A percentile compares a stretch with the other conserved stretches of the same genome.
Conservation (phyloP, 495 filamentous ascomycete species). For the Daldinia concentrica region DNA sequence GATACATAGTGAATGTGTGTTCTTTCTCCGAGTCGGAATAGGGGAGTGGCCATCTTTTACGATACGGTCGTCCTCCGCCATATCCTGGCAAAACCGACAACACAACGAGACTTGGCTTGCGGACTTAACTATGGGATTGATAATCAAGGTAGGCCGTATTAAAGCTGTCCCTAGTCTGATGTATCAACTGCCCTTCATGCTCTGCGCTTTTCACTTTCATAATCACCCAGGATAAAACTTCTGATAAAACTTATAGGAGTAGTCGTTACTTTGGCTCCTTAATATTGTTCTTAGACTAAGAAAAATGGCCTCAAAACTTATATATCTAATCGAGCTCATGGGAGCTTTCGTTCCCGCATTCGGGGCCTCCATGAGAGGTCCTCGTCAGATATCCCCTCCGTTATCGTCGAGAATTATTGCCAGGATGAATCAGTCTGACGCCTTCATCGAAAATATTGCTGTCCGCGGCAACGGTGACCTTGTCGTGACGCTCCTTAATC, state of each 20-base stretch:
- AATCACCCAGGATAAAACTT: neutral
- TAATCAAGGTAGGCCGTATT: neutral
- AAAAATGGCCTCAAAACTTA: neutral
- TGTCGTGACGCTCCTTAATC: slow-evolving; percentile 42
- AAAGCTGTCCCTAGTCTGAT: neutral
- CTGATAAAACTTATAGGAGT: neutral
- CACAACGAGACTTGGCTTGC: neutral
- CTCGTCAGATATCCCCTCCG: neutral
- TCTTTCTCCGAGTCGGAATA: no score
- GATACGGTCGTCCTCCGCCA: neutral
- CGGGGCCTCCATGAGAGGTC: neutral
- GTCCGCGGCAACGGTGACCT: slow-evolving; percentile 50
- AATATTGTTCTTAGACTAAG: neutral
- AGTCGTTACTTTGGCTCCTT: neutral
- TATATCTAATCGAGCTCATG: neutral
- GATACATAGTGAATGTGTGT: no score
- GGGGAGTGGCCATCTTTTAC: neutral
- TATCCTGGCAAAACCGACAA: neutral
- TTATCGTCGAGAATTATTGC: neutral
- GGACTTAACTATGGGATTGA: neutral
- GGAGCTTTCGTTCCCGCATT: neutral
- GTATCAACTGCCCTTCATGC: neutral
- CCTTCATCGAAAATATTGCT: slow-evolving; percentile 52
- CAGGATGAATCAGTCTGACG: neutral
- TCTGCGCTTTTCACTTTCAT: neutral